phyloP scores from a whole-genome alignment of 2,329 filamentous ascomycete genomes.

The Diaporthe sp. region DNA sequence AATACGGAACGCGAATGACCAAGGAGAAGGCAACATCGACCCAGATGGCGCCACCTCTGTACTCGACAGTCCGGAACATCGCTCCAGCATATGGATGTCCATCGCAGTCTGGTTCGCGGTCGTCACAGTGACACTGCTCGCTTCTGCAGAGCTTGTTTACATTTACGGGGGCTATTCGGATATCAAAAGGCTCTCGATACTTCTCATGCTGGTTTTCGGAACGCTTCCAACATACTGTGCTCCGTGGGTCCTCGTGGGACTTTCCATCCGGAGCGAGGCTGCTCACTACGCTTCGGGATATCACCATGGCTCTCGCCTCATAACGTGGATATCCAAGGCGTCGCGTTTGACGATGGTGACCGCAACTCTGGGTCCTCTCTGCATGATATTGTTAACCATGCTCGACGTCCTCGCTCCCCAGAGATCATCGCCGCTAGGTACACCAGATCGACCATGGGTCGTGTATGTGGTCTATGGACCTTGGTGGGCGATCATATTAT shows the following conservation, averaged over 20 bases:
- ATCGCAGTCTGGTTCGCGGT: neutral
- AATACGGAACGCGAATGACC: neutral
- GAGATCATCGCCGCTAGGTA: neutral
- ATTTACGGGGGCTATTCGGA: neutral
- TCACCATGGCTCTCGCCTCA: neutral
- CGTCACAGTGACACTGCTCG: neutral
- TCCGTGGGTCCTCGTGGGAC: neutral
- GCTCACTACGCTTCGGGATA: neutral
- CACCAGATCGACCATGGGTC: neutral
- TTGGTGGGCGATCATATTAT: neutral
- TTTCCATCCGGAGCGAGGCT: neutral
- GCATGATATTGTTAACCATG: neutral
- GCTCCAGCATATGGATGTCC: neutral
- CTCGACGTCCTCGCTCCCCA: neutral
- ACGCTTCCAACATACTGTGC: neutral
- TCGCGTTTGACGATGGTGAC: neutral
- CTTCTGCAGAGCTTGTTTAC: neutral
- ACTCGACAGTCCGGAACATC: conserved; percentile 5
- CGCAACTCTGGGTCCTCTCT: neutral
- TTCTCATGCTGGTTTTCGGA: neutral
- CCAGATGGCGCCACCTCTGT: neutral
- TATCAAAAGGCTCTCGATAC: neutral
- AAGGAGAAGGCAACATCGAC: neutral
- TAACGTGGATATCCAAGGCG: neutral
- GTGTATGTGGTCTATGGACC: neutral